These are phyloP conservation scores for Arthrinium puccinioides DNA, from an alignment of 2,329 filamentous ascomycete genomes.

Conservation along the genomic window DNA sequence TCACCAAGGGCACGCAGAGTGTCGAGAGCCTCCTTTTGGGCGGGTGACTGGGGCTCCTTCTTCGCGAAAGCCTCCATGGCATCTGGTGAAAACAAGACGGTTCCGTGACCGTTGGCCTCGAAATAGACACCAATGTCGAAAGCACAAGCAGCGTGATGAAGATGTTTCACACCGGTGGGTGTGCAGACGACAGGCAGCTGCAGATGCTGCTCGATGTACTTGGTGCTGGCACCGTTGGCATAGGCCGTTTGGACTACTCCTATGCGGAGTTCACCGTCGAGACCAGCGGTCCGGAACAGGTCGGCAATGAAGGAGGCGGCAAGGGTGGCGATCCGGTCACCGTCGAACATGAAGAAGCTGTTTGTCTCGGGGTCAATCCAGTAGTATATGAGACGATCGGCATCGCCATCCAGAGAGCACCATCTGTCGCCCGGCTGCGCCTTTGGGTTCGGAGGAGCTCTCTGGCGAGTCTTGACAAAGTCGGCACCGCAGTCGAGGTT, in stretches of 20 bases:
- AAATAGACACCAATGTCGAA: conserved; percentile 98
- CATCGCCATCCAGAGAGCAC: conserved; percentile 91
- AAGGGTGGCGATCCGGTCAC: conserved; percentile 92
- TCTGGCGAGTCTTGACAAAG: conserved; percentile 94
- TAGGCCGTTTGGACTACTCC: conserved; percentile 97
- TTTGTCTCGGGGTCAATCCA: conserved; percentile 71
- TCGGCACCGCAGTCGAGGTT: conserved; percentile 95
- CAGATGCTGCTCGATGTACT: conserved; percentile 82
- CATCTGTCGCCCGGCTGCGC: conserved; percentile 69
- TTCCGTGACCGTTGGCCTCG: conserved; percentile 96
- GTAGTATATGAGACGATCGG: conserved; percentile 93
- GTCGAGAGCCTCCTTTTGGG: conserved; percentile 82
- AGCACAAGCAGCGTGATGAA: conserved; percentile 92
- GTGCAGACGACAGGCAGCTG: conserved; percentile 89
- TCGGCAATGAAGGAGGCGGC: conserved; percentile 91
- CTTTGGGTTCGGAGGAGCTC: conserved; percentile 76
- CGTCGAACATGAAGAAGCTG: conserved; percentile 85
- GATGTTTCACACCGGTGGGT: conserved; percentile 91
- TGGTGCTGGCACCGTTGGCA: conserved; percentile 90
- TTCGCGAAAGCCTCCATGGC: conserved; percentile 73
- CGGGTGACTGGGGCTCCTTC: conserved; percentile 80
- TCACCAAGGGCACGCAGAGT: conserved; percentile 77
- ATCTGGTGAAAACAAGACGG: conserved; percentile 84
- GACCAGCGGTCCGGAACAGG: conserved; percentile 70
- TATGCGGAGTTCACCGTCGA: conserved; percentile 76